Base-by-base conservation (phyloP, 1,284 basidiomycete genomes). In the Fistulina hepatica region DNA sequence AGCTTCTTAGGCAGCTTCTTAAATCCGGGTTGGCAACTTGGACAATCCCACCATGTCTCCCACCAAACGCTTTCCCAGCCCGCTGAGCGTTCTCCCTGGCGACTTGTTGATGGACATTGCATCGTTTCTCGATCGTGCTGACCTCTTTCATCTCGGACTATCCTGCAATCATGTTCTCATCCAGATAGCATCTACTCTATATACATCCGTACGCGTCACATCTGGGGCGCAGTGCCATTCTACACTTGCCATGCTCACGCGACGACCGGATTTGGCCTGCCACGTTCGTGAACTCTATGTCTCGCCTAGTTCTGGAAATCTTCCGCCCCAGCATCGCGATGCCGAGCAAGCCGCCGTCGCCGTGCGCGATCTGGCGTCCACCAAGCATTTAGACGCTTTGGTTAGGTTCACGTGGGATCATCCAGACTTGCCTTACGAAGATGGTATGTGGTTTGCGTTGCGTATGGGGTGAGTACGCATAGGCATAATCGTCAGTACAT, bases 361-460 rank as follows among this genome's bases (percentile, higher is more conserved):
- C 3, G 59, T 77, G 21, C 53, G 63, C 10, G 50, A 60, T 15
- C 48, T 61, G 12, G 67, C 66, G 6, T 61, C 64, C 5, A 69
- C 71, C 19, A 59, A 50, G 45, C 54, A 60, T 30, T 55, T 83
- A 28, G 80, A 82, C 39, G 76, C 75, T 15, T 61, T 83, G 33
- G 59, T 63, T 21, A 69, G 61, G 8, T 83, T 83, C 47, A 57
- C 69, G 21, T 83, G 80, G 80, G 74, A 76, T 43, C 76, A 68
- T 4, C 73, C 78, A 37, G 78, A 80, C 48, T 56, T 72, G 22
- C 69, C 79, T 2, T 69, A 65, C 24, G 61, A 71, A 43, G 81
- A 83, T 45, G 72, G 77, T 44, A 76, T 83, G 74, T 83, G 80
- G 80, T 69, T 76, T 43, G 70, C 73, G 39, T 59, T 83, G 45